Conservation (phyloP, 495 filamentous ascomycete species). For the Pyrenula massariospora region DNA sequence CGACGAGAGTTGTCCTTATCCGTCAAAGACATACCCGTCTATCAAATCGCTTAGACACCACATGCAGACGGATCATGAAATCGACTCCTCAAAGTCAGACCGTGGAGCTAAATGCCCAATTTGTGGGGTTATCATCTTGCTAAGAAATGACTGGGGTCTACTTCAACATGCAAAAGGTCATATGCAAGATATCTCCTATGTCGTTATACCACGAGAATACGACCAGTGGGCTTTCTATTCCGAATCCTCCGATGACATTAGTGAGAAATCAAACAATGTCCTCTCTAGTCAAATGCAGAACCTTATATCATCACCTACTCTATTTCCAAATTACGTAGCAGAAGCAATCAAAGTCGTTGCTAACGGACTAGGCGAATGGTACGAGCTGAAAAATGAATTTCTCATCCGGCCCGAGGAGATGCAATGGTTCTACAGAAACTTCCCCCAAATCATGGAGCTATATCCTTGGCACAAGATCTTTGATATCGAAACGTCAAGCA, state of each 20-base stretch:
- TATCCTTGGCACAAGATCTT: too few species aligned
- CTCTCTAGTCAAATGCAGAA: not conserved
- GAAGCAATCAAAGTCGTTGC: not conserved
- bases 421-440: too few species aligned
- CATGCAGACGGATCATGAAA: constrained; percentile 1
- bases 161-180: not conserved
- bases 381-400: too few species aligned
- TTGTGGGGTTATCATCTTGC: not conserved
- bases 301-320: not conserved
- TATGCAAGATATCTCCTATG: not conserved
- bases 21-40: constrained; percentile 1
- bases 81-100: not conserved
- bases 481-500: too few species aligned
- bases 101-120: not conserved
- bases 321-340: not conserved
- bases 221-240: constrained; percentile 1
- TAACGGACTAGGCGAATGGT: not conserved
- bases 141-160: not conserved
- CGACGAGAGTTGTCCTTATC: not conserved
- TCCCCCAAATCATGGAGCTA: too few species aligned
- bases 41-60: constrained; percentile 4
- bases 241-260: not conserved
- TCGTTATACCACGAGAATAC: not conserved
- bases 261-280: not conserved
- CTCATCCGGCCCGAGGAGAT: too few species aligned